Evolutionary conservation across 805 yeast genomes (phyloP), one percentile per base, ranked within the genome.

Genomic region (Teunomyces panamensis): DNA sequence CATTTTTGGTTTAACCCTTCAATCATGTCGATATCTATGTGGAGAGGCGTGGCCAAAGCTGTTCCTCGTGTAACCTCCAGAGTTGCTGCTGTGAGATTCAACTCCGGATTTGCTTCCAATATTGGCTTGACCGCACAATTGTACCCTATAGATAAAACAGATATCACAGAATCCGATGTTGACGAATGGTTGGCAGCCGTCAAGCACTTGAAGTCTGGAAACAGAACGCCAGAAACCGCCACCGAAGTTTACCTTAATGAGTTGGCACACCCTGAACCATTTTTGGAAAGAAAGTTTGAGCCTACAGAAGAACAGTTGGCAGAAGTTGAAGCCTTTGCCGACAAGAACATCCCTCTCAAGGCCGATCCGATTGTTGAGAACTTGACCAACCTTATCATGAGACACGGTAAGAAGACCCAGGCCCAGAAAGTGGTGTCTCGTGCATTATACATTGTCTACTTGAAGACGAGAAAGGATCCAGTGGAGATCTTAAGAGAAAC

Each of bases 381-480:
- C 56, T 80, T 94, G 60, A 84, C 88, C 46, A 90, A 90, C 63
- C 76, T 90, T 71, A 83, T 94, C 51, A 94, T 94, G 98, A 83
- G 88, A 62, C 84, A 89, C 62, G 99, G 99, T 37, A 84, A 84
- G 65, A 94, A 91, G 65, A 80, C 87, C 47, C 71, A 75, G 43
- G 97, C 98, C 0, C 85, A 84, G 62, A 84, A 78, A 56, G 75
- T 78, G 43, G 74, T 94, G 47, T 78, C 85, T 45, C 79, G 85
- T 61, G 96, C 97, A 0, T 74, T 94, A 44, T 90, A 91, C 62
- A 71, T 91, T 43, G 85, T 84, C 36, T 87, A 80, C 66, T 76
- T 89, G 55, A 81, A 84, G 59, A 73, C 81, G 10, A 79, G 96
- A 65, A 62, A 74, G 55, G 92, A 94, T 63, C 98, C 98, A 3